A percentile compares a stretch with the other conserved stretches of the same genome.
These are phyloP conservation scores for Hypomyces rosellus DNA, from an alignment of 2,329 filamentous ascomycete species.

Conservation along the genomic window DNA sequence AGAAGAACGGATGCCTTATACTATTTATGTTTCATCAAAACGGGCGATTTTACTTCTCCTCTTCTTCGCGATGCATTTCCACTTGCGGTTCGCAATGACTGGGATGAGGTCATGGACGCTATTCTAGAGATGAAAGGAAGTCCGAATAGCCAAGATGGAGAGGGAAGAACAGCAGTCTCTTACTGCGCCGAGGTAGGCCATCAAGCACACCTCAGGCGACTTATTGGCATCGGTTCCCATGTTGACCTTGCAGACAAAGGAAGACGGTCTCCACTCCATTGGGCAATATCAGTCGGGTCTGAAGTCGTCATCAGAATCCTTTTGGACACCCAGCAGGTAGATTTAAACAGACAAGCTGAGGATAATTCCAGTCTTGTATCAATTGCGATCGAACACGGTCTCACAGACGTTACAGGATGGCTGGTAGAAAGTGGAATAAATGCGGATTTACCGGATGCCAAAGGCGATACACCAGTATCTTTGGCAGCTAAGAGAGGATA, in stretches of 20 bases:
- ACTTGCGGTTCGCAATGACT: slow-evolving; percentile 12
- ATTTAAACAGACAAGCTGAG: background rate
- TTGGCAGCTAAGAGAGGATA: no score
- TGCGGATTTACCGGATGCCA: no score
- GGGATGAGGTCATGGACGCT: slow-evolving; percentile 8
- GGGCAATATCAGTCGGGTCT: background rate
- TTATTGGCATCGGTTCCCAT: slow-evolving; percentile 2
- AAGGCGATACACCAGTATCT: no score
- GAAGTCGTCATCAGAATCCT: background rate
- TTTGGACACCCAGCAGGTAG: background rate
- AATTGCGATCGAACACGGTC: no score
- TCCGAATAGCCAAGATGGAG: slow-evolving; percentile 9
- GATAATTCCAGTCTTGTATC: background rate
- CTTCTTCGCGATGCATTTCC: slow-evolving; percentile 7
- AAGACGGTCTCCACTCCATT: slow-evolving; percentile 7
- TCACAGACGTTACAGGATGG: no score
- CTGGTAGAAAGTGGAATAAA: no score
- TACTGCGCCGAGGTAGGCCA: slow-evolving; percentile 12
- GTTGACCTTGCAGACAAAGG: slow-evolving; percentile 8
- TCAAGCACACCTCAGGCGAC: background rate
- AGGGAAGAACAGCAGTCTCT: slow-evolving; percentile 12
- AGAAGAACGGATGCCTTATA: slow-evolving; percentile 5
- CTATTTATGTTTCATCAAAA: slow-evolving; percentile 5
- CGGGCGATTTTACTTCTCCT: slow-evolving; percentile 1
- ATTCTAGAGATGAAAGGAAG: slow-evolving; percentile 13